phyloP scores from a whole-genome alignment of 495 filamentous ascomycete species.

The Penicillium simplicissimum region DNA sequence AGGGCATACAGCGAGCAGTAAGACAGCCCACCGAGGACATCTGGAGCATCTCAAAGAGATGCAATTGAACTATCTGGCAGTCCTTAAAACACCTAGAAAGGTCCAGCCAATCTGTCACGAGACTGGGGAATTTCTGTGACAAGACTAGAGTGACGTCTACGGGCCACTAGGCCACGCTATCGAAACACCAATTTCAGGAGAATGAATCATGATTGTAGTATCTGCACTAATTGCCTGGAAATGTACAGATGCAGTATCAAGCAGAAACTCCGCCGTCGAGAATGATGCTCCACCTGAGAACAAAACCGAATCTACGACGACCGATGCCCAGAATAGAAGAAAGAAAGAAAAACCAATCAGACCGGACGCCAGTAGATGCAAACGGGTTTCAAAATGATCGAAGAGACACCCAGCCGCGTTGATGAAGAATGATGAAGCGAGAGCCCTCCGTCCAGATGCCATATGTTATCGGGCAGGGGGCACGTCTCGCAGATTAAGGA shows the following conservation, averaged over 20 bases:
- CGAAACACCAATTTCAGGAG: background rate
- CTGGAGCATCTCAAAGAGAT: background rate
- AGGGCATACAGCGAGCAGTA: background rate
- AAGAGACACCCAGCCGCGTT: conserved; percentile 7
- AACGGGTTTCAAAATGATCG: conserved; percentile 12
- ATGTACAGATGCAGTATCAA: conserved; percentile 3
- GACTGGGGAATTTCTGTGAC: background rate
- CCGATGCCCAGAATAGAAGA: conserved; percentile 3
- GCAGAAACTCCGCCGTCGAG: conserved; percentile 7
- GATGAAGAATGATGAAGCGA: background rate
- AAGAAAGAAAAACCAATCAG: conserved; percentile 22
- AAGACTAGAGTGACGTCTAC: background rate
- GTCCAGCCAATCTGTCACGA: background rate
- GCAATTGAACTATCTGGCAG: background rate
- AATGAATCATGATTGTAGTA: background rate
- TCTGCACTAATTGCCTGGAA: background rate
- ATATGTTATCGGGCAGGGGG: conserved; percentile 16
- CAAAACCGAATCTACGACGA: conserved; percentile 9
- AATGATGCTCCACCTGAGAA: background rate
- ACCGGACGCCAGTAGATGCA: conserved; percentile 32
- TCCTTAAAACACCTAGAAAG: background rate
- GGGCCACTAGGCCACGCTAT: background rate
- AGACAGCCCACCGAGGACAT: background rate
- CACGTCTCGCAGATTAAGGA: too few species aligned
- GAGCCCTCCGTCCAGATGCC: conserved; percentile 23